phyloP scores from a whole-genome alignment of 352 stramenopile genomes.

The Pelagophyceae sp. region DNA sequence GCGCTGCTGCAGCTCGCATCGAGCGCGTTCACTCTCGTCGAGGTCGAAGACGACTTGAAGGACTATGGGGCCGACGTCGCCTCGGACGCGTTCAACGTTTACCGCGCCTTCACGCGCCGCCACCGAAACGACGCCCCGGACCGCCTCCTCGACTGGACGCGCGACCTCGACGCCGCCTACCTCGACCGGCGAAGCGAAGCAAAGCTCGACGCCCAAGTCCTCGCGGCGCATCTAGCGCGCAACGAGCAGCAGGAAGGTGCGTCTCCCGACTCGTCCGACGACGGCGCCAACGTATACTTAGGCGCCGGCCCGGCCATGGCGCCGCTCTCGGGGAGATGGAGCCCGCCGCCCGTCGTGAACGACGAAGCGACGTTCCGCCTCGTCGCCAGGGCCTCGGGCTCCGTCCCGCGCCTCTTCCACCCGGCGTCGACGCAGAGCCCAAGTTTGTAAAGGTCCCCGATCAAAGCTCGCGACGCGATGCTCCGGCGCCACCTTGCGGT shows the following conservation, averaged over 20 bases:
- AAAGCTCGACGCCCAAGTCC: not conserved
- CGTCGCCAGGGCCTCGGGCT: not conserved
- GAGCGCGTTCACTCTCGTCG: not conserved
- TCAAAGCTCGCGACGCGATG: no score
- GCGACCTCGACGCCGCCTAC: not conserved
- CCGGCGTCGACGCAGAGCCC: not conserved
- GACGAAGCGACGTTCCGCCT: not conserved
- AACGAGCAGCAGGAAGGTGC: constrained; percentile 8
- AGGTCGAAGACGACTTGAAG: constrained; percentile 15
- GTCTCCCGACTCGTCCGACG: no score
- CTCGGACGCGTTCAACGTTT: not conserved
- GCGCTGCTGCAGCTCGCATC: not conserved
- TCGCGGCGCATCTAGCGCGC: not conserved
- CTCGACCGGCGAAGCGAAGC: not conserved
- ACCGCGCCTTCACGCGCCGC: not conserved
- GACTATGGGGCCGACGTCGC: not conserved
- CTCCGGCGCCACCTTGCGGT: no score
- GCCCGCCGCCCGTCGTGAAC: not conserved
- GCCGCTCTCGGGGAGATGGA: not conserved
- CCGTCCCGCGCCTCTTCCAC: not conserved
- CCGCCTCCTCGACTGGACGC: not conserved
- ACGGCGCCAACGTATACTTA: no score
- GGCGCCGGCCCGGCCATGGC: not conserved
- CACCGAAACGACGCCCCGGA: not conserved
- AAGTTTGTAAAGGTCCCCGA: no score